Evolutionary conservation across 768 basidiomycete genomes (phyloP).

Genomic region (Psilocybe tampanensis): DNA sequence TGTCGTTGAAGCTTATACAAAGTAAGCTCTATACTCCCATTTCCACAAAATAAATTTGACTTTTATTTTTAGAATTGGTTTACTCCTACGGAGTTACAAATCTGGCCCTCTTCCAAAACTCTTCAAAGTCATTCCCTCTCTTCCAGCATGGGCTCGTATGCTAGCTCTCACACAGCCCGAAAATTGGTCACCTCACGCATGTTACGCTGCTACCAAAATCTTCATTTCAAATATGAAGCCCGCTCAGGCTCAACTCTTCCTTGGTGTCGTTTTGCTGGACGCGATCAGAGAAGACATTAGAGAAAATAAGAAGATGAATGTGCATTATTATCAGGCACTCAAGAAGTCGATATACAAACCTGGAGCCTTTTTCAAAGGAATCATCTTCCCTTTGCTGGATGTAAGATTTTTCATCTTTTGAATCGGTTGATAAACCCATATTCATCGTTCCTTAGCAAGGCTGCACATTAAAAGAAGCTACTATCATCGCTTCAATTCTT

Average conservation of each 20-base stretch:
- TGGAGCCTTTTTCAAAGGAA: constrained; percentile 97
- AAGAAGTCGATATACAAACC: constrained; percentile 95
- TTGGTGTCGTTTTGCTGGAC: constrained; percentile 89
- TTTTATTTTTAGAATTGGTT: constrained; percentile 65
- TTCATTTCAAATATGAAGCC: constrained; percentile 98
- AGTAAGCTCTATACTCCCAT: constrained; percentile 51
- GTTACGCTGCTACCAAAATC: constrained; percentile 90
- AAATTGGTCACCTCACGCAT: constrained; percentile 95
- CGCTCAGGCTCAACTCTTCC: constrained; percentile 87
- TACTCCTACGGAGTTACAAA: constrained; percentile 85
- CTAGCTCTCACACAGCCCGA: constrained; percentile 91
- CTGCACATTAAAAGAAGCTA: constrained; percentile 92
- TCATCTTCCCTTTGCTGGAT: constrained; percentile 93
- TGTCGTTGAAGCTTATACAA: constrained; percentile 91
- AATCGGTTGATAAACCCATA: not conserved
- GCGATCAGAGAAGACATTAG: constrained; percentile 88
- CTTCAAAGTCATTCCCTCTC: constrained; percentile 96
- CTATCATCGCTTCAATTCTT: constrained; percentile 90
- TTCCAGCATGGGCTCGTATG: constrained; percentile 95
- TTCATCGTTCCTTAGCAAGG: constrained; percentile 44
- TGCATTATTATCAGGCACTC: constrained; percentile 92
- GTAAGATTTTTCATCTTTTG: constrained; percentile 45
- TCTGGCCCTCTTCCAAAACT: constrained; percentile 95
- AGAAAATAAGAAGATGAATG: constrained; percentile 85
- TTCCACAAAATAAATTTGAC: not conserved